Conservation (phyloP, 371 early-diverging fungal genomes). For the Gilbertella persicaria region DNA sequence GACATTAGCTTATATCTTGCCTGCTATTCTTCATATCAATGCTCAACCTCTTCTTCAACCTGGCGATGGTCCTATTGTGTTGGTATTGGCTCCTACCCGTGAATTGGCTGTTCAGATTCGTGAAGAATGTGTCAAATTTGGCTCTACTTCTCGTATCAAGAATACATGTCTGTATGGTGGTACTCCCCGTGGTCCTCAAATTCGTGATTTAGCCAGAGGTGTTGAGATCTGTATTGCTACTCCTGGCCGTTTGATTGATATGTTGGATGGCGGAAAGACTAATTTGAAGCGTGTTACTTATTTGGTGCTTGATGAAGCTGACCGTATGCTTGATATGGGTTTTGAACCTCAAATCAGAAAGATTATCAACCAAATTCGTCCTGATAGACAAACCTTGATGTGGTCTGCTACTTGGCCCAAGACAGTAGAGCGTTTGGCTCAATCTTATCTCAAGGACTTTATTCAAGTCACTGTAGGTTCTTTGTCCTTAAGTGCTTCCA, state of each 20-base stretch:
- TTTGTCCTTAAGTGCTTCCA: conserved; percentile 92
- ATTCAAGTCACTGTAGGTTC: conserved; percentile 99
- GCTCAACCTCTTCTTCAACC: conserved; percentile 93
- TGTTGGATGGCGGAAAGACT: conserved; percentile 87
- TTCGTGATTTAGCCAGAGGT: conserved; percentile 85
- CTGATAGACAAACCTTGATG: conserved; percentile 99
- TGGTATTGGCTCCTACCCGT: conserved; percentile 93
- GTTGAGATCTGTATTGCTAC: conserved; percentile 99
- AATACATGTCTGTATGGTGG: conserved; percentile 98
- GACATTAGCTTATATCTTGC: conserved; percentile 96
- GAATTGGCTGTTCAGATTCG: conserved; percentile 96
- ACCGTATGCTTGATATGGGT: conserved; percentile 99
- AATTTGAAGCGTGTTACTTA: conserved; percentile 96
- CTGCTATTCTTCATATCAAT: conserved; percentile 98
- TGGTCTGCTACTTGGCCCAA: conserved; percentile 99
- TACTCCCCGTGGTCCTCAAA: conserved; percentile 94
- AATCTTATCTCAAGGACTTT: conserved; percentile 93
- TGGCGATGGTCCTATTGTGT: conserved; percentile 97
- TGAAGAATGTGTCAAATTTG: conserved; percentile 92
- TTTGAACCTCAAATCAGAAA: conserved; percentile 99
- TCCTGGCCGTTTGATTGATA: conserved; percentile 99
- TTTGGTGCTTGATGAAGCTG: conserved; percentile 98
- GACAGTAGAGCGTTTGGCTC: conserved; percentile 93
- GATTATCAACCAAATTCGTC: conserved; percentile 98
- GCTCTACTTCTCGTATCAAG: conserved; percentile 83